Conservation (phyloP, 805 yeast species). For the Wickerhamiella musiphila region DNA sequence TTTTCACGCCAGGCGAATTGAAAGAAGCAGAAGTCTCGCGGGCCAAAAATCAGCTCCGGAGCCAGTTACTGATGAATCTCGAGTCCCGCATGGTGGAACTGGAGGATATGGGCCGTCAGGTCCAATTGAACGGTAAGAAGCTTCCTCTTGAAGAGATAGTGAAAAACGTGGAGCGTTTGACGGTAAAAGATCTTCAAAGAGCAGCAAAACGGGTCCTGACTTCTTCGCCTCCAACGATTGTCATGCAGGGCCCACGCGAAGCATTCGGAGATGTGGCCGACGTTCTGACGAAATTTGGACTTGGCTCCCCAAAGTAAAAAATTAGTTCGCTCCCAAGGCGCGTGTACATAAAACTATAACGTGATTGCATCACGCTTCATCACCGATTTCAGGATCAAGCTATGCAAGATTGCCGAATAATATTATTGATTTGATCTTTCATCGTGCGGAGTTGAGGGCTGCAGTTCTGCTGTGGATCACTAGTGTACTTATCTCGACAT, state of each 20-base stretch:
- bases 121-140: slow-evolving; percentile 64
- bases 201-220: slow-evolving; percentile 65
- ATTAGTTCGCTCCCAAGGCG: too few species aligned
- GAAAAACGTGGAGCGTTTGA: slow-evolving; percentile 47
- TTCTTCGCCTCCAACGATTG: slow-evolving; percentile 69
- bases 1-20: slow-evolving; percentile 42
- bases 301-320: slow-evolving; percentile 29
- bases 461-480: too few species aligned
- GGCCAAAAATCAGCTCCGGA: slow-evolving; percentile 82
- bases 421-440: too few species aligned
- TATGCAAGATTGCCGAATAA: too few species aligned
- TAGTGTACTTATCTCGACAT: too few species aligned
- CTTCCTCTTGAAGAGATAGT: slow-evolving; percentile 73
- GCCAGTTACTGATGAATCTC: slow-evolving; percentile 77
- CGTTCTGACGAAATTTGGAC: slow-evolving; percentile 50
- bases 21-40: slow-evolving; percentile 59
- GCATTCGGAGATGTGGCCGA: slow-evolving; percentile 68
- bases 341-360: too few species aligned
- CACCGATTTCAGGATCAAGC: too few species aligned
- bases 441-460: too few species aligned
- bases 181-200: slow-evolving; percentile 46
- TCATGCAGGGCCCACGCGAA: slow-evolving; percentile 76
- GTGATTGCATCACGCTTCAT: too few species aligned
- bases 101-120: slow-evolving; percentile 91
- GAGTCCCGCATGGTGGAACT: slow-evolving; percentile 87